A percentile compares a stretch with the other conserved stretches of the same genome.
phyloP scores from a whole-genome alignment of 2,329 filamentous ascomycete species.

The Fusarium equiseti region DNA sequence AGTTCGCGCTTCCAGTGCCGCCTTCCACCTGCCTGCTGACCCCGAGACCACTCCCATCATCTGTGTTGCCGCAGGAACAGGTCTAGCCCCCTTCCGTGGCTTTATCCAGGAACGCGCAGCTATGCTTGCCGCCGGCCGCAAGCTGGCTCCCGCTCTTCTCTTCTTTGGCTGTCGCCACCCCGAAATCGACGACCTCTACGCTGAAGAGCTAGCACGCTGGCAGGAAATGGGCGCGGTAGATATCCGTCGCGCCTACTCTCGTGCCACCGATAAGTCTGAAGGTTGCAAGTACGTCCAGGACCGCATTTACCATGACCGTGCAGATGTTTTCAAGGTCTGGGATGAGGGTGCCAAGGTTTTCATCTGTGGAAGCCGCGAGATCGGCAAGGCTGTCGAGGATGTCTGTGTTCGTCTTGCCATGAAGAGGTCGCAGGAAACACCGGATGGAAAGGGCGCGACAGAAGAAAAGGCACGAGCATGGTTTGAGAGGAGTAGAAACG shows the following conservation, averaged over 20 bases:
- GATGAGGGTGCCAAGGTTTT: conserved; percentile 66
- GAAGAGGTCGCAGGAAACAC: conserved; percentile 46
- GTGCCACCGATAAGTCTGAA: conserved; percentile 56
- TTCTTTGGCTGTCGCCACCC: conserved; percentile 73
- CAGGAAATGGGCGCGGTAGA: conserved; percentile 61
- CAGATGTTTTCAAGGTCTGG: conserved; percentile 56
- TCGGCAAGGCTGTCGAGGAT: conserved; percentile 62
- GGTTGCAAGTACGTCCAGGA: conserved; percentile 65
- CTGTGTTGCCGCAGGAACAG: conserved; percentile 65
- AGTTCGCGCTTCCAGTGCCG: conserved; percentile 57
- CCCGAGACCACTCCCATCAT: conserved; percentile 62
- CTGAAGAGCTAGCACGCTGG: conserved; percentile 70
- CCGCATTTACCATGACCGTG: conserved; percentile 53
- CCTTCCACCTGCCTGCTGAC: conserved; percentile 63
- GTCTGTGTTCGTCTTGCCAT: conserved; percentile 54
- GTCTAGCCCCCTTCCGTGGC: conserved; percentile 72
- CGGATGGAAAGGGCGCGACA: conserved; percentile 44
- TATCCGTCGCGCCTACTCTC: conserved; percentile 68
- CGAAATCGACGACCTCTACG: conserved; percentile 70
- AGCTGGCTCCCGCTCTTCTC: conserved; percentile 70
- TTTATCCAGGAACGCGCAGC: conserved; percentile 72
- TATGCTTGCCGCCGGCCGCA: conserved; percentile 62
- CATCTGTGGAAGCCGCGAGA: conserved; percentile 70
- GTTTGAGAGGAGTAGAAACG: conserved; percentile 65
- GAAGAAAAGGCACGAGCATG: conserved; percentile 58